Evolutionary conservation across 2,329 filamentous ascomycete genomes (phyloP).

Genomic region (Penicillium sp.): DNA sequence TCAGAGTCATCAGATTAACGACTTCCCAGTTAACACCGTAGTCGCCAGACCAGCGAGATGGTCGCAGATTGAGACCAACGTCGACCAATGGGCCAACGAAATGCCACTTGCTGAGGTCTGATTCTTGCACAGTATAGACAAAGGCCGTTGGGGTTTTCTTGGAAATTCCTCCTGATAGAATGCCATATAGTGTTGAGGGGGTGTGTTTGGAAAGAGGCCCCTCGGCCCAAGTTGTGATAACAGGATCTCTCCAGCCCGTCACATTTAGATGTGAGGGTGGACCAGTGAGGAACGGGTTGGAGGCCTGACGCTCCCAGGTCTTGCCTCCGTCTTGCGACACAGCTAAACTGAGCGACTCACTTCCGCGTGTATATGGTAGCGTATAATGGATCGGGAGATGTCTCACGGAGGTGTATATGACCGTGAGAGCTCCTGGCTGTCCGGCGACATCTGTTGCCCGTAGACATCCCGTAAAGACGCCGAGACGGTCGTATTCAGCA

Average conservation of each 20-base stretch:
- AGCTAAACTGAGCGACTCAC: slow-evolving; percentile 40
- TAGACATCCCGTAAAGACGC: slow-evolving; percentile 44
- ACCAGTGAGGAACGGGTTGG: slow-evolving; percentile 39
- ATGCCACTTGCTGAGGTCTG: slow-evolving; percentile 43
- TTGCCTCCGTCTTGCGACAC: slow-evolving; percentile 37
- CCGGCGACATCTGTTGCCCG: slow-evolving; percentile 26
- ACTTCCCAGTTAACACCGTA: slow-evolving; percentile 54
- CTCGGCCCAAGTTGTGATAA: slow-evolving; percentile 22
- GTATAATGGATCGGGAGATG: slow-evolving; percentile 42
- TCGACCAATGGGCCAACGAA: slow-evolving; percentile 46
- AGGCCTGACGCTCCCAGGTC: slow-evolving; percentile 34
- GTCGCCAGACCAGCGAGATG: slow-evolving; percentile 49
- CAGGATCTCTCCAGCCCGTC: slow-evolving; percentile 46
- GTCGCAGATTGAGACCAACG: slow-evolving; percentile 37
- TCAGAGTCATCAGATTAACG: slow-evolving; percentile 46
- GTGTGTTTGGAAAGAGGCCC: slow-evolving; percentile 2
- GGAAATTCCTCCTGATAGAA: slow-evolving; percentile 49
- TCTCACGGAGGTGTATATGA: slow-evolving; percentile 42
- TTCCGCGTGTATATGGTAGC: slow-evolving; percentile 33
- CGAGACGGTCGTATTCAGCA: slow-evolving; percentile 37
- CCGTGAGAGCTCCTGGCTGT: slow-evolving; percentile 28
- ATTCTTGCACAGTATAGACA: slow-evolving; percentile 43
- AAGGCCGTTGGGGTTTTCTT: slow-evolving; percentile 45
- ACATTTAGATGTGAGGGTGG: slow-evolving; percentile 34
- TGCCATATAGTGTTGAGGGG: slow-evolving; percentile 40